Conservation (phyloP, 129 eudicot genomes). For the Helianthus tuberosus region DNA sequence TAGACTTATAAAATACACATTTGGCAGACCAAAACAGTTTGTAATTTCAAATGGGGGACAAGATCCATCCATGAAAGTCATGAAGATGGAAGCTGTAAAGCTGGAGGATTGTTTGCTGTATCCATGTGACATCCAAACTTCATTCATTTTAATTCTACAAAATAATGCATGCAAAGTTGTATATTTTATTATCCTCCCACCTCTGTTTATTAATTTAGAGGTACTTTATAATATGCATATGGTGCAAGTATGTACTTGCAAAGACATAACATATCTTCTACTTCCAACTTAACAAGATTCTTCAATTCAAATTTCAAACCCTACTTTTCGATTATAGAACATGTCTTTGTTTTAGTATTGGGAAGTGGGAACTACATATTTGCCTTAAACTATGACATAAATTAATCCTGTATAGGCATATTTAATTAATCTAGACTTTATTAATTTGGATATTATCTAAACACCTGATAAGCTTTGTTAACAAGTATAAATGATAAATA, state of each 20-base stretch:
- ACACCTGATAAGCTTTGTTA: not conserved
- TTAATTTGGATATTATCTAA: not conserved
- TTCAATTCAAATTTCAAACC: conserved; percentile 17
- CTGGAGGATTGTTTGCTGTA: conserved; percentile 47
- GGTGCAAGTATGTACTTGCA: conserved; percentile 16
- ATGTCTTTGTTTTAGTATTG: not conserved
- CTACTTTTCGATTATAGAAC: not conserved
- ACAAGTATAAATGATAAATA: not conserved
- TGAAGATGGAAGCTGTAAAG: conserved; percentile 46
- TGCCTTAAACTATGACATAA: not conserved
- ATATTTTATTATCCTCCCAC: conserved; percentile 38
- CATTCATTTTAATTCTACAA: conserved; percentile 15
- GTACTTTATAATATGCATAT: conserved; percentile 16
- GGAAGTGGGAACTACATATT: not conserved
- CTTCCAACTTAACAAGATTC: conserved; percentile 2
- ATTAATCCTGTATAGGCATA: not conserved
- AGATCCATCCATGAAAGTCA: conserved; percentile 47
- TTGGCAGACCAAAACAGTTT: conserved; percentile 43
- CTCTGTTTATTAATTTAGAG: conserved; percentile 2
- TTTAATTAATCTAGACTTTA: not conserved
- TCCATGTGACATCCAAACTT: conserved; percentile 45
- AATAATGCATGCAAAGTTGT: conserved; percentile 34
- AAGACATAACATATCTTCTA: not conserved
- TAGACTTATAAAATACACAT: conserved; percentile 39
- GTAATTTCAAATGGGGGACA: conserved; percentile 41